Evolutionary conservation across 129 eudicot species (phyloP).

Genomic region (Deinandra increscens): DNA sequence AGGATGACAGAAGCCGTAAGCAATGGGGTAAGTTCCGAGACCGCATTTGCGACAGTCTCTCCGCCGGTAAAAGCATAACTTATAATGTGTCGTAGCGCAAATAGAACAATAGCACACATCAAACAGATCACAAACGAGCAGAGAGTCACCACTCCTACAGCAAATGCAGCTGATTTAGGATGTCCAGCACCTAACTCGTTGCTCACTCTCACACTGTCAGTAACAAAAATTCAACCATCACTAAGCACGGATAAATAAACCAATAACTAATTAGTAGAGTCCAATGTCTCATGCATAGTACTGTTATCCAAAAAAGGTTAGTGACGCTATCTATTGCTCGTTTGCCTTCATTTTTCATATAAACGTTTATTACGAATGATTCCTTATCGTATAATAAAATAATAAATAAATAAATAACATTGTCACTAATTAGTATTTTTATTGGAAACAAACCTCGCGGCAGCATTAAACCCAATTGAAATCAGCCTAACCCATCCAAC

Average conservation of each 20-base stretch:
- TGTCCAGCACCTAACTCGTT: constrained; percentile 53
- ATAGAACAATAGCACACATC: constrained; percentile 34
- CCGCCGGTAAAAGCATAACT: constrained; percentile 51
- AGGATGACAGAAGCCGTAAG: constrained; percentile 35
- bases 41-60: constrained; percentile 38
- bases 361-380: too few relatives aligned
- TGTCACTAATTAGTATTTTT: too few relatives aligned
- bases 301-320: too few relatives aligned
- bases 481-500: constrained; percentile 50
- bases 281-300: too few relatives aligned
- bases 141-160: constrained; percentile 36
- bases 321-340: too few relatives aligned
- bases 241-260: too few relatives aligned
- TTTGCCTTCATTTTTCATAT: too few relatives aligned
- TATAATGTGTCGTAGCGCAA: constrained; percentile 35
- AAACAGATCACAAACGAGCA: constrained; percentile 36
- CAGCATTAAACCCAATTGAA: constrained; percentile 48
- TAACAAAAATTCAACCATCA: too few relatives aligned
- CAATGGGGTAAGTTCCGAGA: constrained; percentile 43
- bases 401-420: too few relatives aligned
- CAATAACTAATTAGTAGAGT: too few relatives aligned
- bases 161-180: constrained; percentile 49
- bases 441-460: constrained; percentile 46
- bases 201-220: constrained; percentile 53
- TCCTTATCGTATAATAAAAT: too few relatives aligned